These are phyloP conservation scores for Aechmea fasciata DNA, from an alignment of 176 grass and related monocot genomes.

Conservation along the genomic window DNA sequence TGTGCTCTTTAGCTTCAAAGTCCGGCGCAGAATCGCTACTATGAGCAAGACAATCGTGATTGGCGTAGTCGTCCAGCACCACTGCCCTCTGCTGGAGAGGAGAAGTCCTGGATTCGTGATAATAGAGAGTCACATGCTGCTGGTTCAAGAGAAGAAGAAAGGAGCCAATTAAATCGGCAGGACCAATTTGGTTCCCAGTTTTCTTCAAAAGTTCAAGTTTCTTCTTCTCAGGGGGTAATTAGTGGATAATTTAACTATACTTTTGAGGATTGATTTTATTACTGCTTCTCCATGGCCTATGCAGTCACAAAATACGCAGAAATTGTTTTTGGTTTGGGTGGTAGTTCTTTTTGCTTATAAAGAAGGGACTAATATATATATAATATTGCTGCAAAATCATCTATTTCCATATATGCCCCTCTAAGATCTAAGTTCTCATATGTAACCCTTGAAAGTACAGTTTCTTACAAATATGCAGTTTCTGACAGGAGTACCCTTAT, in stretches of 20 bases:
- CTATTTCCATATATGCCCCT: no score
- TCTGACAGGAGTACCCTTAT: no score
- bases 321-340: no score
- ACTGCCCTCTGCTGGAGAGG: conserved; percentile 32
- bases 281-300: neutral
- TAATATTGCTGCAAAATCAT: no score
- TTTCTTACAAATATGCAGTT: no score
- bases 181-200: conserved; percentile 47
- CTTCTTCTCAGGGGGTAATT: conserved; percentile 7
- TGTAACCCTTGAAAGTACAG: no score
- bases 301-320: no score
- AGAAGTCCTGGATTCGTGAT: conserved; percentile 83
- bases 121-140: conserved; percentile 45
- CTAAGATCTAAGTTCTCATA: no score
- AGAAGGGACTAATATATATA: no score
- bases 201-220: conserved; percentile 48
- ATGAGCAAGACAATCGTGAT: conserved; percentile 71
- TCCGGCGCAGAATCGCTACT: conserved; percentile 47
- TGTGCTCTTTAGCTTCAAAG: conserved; percentile 36
- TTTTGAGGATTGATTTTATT: neutral
- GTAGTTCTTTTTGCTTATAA: no score
- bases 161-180: conserved; percentile 42
- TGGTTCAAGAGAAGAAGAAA: conserved; percentile 38
- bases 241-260: neutral
- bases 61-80: conserved; percentile 62